Evolutionary conservation across 2,329 filamentous ascomycete species (phyloP), one percentile per base, ranked within the genome.

Genomic region (Penicillium frequentans): DNA sequence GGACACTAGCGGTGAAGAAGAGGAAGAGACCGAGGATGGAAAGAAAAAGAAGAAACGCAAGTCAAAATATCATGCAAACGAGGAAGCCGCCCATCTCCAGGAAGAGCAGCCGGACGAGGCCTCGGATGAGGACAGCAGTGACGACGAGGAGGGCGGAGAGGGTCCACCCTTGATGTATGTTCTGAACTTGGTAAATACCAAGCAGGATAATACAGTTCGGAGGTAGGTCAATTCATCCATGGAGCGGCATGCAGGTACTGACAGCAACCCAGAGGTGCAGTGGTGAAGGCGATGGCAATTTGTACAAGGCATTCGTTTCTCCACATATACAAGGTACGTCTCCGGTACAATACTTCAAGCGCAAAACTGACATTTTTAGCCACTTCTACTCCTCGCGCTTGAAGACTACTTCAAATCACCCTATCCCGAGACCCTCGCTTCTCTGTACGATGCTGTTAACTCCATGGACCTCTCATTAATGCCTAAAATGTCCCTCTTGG

Each of bases 221-320:
- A 82, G 83, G 83, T 84, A 76, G 60, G 73, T 66, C 43, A 29
- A 48, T 37, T 47, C 37, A 19, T 45, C 27, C 27, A 11, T 42
- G n/a, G 51, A 42, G 19, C 9, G 26, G 10, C 27, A 27, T 23
- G 19, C 33, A 43, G 26, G 3, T 31, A 27, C 55, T 64, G 52
- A 67, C 66, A 52, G 61, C 43, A 43, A 44, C 31, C 39, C 59
- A 88, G 95, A 83, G 95, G 95, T 57, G 95, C 95, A 21, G 84
- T 97, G 49, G 93, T 98, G 57, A 98, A 98, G 73, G 91, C 95
- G 43, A 99, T 99, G 95, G 95, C 95, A 29, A 97, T 99, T 65
- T 99, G 95, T 80, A 99, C 95, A 8, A 84, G 95, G 44, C 95
- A 99, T 79, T 93, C 95, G 3, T 99, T 99, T 75, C 79, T 99